Conservation (phyloP, 2,329 filamentous ascomycete genomes). For the Zalaria sp. region DNA sequence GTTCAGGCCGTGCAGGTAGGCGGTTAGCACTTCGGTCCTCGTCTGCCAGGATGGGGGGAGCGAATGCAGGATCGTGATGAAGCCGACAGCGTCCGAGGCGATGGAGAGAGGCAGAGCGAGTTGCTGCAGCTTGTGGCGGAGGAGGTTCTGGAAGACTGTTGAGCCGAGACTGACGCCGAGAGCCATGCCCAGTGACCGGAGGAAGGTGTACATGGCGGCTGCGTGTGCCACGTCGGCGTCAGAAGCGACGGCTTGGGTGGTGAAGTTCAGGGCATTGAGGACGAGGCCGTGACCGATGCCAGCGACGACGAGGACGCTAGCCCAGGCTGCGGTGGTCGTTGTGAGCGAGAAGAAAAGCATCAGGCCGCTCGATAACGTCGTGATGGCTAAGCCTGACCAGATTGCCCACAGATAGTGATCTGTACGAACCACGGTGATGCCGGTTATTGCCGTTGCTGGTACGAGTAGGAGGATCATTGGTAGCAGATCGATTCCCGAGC, state of each 20-base stretch:
- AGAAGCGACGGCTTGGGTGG: constrained; percentile 24
- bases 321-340: constrained; percentile 21
- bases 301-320: constrained; percentile 27
- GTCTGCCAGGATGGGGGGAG: constrained; percentile 4
- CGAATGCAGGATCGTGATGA: constrained; percentile 7
- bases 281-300: constrained; percentile 29
- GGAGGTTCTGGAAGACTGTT: constrained; percentile 25
- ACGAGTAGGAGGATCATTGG: constrained; percentile 18
- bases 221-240: constrained; percentile 22
- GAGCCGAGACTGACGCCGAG: constrained; percentile 33
- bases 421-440: constrained; percentile 16
- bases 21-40: not conserved
- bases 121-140: constrained; percentile 6
- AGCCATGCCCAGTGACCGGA: constrained; percentile 33
- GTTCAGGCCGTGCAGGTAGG: not conserved
- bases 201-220: constrained; percentile 30
- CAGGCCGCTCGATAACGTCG: constrained; percentile 25
- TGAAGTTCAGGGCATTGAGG: constrained; percentile 27
- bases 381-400: constrained; percentile 16
- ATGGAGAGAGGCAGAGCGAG: constrained; percentile 6
- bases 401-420: constrained; percentile 14
- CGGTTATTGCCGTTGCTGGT: constrained; percentile 11
- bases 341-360: constrained; percentile 8
- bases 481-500: constrained; percentile 24
- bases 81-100: constrained; percentile 11